Conservation (phyloP, 768 basidiomycete species). For the Leccinellum luteum region DNA sequence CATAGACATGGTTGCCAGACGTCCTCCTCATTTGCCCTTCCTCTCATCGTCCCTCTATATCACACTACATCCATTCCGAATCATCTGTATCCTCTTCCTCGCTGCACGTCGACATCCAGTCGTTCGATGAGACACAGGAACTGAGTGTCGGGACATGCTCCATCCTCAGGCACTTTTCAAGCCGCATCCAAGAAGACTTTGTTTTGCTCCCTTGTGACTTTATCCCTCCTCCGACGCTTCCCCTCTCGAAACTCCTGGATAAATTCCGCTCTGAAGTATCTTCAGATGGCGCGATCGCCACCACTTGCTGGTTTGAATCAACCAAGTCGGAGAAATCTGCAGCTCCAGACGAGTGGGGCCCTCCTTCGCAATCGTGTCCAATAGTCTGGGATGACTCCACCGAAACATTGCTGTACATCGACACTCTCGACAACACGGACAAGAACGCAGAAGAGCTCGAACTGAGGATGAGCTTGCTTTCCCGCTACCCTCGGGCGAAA, state of each 20-base stretch:
- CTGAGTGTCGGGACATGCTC: slow-evolving; percentile 67
- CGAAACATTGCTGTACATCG: slow-evolving; percentile 68
- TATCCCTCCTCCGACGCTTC: slow-evolving; percentile 70
- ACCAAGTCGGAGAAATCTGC: slow-evolving; percentile 51
- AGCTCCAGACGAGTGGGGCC: slow-evolving; percentile 67
- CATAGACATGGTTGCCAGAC: slow-evolving; percentile 45
- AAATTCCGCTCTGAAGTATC: slow-evolving; percentile 75
- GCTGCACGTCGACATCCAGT: slow-evolving; percentile 73
- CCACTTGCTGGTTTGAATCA: slow-evolving; percentile 62
- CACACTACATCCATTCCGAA: slow-evolving; percentile 83
- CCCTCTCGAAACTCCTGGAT: slow-evolving; percentile 69
- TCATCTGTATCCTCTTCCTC: slow-evolving; percentile 58
- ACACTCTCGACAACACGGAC: slow-evolving; percentile 67
- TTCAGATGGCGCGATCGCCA: slow-evolving; percentile 60
- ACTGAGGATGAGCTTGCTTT: slow-evolving; percentile 71
- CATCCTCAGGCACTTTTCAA: slow-evolving; percentile 73
- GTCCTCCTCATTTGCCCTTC: slow-evolving; percentile 84
- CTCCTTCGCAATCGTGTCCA: slow-evolving; percentile 41
- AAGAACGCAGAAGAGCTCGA: slow-evolving; percentile 68
- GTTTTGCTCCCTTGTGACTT: slow-evolving; percentile 91
- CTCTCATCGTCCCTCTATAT: slow-evolving; percentile 69
- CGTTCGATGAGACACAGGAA: slow-evolving; percentile 73
- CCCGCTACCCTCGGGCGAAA: slow-evolving; percentile 70
- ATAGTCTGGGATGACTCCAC: slow-evolving; percentile 69
- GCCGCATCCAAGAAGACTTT: slow-evolving; percentile 79